phyloP scores from a whole-genome alignment of 2,329 filamentous ascomycete species.

The Penicillium crustosum region DNA sequence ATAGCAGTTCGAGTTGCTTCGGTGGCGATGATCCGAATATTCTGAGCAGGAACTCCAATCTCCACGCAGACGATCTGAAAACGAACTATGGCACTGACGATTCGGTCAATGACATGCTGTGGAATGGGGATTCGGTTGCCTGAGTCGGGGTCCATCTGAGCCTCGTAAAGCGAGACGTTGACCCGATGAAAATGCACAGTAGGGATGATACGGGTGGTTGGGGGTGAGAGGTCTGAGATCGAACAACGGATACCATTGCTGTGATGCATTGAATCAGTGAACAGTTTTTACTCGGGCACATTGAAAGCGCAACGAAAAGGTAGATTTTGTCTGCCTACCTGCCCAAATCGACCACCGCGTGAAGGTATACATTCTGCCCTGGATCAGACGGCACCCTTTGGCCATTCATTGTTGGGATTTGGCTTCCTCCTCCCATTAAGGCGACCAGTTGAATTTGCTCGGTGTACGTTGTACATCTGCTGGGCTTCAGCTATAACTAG shows the following conservation, averaged over 20 bases:
- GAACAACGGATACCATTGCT: constrained; percentile 90
- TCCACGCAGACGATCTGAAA: constrained; percentile 70
- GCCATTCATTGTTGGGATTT: not conserved
- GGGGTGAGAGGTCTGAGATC: constrained; percentile 72
- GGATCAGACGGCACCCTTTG: not conserved
- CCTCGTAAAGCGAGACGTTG: constrained; percentile 82
- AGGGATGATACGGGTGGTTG: constrained; percentile 69
- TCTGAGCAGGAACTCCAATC: constrained; percentile 61
- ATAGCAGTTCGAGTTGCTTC: constrained; percentile 79
- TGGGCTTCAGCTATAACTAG: not conserved
- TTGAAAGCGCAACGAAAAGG: not conserved
- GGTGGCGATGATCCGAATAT: constrained; percentile 78
- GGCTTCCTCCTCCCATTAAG: constrained; percentile 11
- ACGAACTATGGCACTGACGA: constrained; percentile 65
- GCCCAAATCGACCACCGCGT: constrained; percentile 40
- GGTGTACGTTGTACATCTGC: not conserved
- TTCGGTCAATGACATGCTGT: constrained; percentile 59
- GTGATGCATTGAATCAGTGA: constrained; percentile 1
- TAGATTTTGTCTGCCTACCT: constrained; percentile 29
- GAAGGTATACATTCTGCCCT: constrained; percentile 22
- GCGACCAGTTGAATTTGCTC: not conserved
- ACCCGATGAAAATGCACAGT: constrained; percentile 76
- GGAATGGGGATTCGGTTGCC: constrained; percentile 54
- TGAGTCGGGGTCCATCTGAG: constrained; percentile 49
- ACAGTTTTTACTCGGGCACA: too few relatives aligned